Evolutionary conservation across 2,329 filamentous ascomycete species (phyloP).

Genomic region (Cercospora janseana): DNA sequence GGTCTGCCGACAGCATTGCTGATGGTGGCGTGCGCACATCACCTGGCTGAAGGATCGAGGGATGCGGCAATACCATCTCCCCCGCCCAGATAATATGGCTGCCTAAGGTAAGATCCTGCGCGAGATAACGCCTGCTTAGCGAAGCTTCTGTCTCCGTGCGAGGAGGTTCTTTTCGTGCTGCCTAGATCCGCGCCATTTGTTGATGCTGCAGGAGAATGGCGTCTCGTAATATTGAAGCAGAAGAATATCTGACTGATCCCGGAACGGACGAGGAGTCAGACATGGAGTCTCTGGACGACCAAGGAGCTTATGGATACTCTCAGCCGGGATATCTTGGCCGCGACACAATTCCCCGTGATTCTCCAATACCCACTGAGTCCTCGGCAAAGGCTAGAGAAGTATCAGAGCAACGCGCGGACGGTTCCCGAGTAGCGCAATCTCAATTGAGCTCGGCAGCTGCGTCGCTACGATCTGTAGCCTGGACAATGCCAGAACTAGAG

Average conservation of each 20-base stretch:
- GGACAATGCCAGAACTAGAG: constrained; percentile 18
- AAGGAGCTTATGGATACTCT: constrained; percentile 31
- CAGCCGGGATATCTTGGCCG: constrained; percentile 20
- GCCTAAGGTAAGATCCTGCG: constrained; percentile 9
- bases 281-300: constrained; percentile 19
- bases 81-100: constrained; percentile 2
- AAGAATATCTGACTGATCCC: constrained; percentile 21
- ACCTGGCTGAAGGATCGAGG: no score
- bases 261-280: constrained; percentile 19
- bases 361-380: constrained; percentile 17
- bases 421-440: constrained; percentile 17
- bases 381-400: constrained; percentile 27
- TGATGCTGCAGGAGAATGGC: constrained; percentile 10
- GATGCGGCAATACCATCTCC: no score
- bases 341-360: constrained; percentile 24
- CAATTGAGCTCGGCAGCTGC: constrained; percentile 18
- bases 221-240: constrained; percentile 7
- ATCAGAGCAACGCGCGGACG: constrained; percentile 12
- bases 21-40: no score
- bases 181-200: not conserved
- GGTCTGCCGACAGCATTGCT: no score
- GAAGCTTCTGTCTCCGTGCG: no score
- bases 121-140: not conserved
- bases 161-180: constrained; percentile 2
- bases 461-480: constrained; percentile 19